Evolutionary conservation across 331 rosid species (phyloP), one percentile per base, ranked within the genome.

Genomic region (Pyrus hybrid): DNA sequence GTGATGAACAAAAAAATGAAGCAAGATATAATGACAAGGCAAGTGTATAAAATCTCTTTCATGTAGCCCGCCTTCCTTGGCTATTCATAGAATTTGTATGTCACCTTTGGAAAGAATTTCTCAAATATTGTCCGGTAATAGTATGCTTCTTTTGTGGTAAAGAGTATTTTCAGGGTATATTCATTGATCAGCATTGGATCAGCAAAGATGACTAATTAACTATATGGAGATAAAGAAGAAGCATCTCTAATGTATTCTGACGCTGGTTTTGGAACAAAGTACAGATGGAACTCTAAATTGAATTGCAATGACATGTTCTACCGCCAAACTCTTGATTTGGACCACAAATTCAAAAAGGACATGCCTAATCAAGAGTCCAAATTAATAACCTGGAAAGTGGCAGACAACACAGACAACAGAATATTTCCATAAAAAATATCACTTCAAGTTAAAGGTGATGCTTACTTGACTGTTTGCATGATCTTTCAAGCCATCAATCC

Each of bases 401-500:
- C 63, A 21, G 17, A 33, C 0, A 8, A 32, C 12, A 70, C 32
- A 18, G 18, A 13, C 7, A 35, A 61, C 45, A n/a, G 43, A n/a
- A 37, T 37, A 37, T 35, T 37, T 41, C 47, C 21, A 13, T 37
- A 37, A 37, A 37, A 37, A 37, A 3, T 37, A 0, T 37, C 43
- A 37, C 45, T 37, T 37, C 2, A 35, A 35, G 45, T 37, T 37
- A 28, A 28, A 71, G 74, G 56, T 37, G 45, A 72, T 23, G 77
- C 91, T n/a, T 85, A 94, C 99, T 77, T 89, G 99, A 65, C 77
- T 60, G 75, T 85, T 81, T 29, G 99, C 92, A 76, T 94, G 97
- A 57, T 89, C 97, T 78, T 87, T 94, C 83, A 95, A 81, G 77
- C 97, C 97, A 58, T 95, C 99, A 80, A 95, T 95, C 99, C 97